phyloP scores from a whole-genome alignment of 805 yeast species.

The Komagataella pseudopastoris region DNA sequence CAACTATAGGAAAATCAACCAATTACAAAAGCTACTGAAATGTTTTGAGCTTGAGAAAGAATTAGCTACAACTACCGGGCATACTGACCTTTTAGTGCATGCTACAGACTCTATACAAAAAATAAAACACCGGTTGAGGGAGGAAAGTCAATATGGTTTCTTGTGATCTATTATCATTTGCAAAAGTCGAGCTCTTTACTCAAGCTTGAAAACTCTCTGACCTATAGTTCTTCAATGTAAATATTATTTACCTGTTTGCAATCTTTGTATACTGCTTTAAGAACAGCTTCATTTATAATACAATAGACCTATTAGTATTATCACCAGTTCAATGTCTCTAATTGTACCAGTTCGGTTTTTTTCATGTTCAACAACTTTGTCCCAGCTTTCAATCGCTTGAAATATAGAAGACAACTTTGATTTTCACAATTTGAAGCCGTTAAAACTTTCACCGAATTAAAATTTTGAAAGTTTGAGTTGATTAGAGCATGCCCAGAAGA shows the following conservation, averaged over 20 bases:
- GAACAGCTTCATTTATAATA: background rate
- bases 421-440: slow-evolving; percentile 34
- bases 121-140: slow-evolving; percentile 15
- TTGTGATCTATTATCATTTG: background rate
- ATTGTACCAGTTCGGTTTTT: slow-evolving; percentile 5
- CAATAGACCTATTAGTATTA: background rate
- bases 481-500: slow-evolving; percentile 7
- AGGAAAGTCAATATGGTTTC: slow-evolving; percentile 9
- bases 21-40: slow-evolving; percentile 22
- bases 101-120: slow-evolving; percentile 16
- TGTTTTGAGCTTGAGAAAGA: slow-evolving; percentile 25
- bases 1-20: slow-evolving; percentile 26
- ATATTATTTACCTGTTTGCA: too few species aligned
- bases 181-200: background rate
- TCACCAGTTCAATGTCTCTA: slow-evolving; percentile 5
- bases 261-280: too few species aligned
- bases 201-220: background rate
- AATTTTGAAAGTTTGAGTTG: slow-evolving; percentile 2
- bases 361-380: slow-evolving; percentile 10
- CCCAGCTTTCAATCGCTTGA: slow-evolving; percentile 30
- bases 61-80: slow-evolving; percentile 19
- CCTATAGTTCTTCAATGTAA: background rate
- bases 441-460: slow-evolving; percentile 11
- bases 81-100: slow-evolving; percentile 19
- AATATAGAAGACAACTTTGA: slow-evolving; percentile 53